Base-by-base conservation (phyloP, 305 asterid species). In the Rubia occidens region DNA sequence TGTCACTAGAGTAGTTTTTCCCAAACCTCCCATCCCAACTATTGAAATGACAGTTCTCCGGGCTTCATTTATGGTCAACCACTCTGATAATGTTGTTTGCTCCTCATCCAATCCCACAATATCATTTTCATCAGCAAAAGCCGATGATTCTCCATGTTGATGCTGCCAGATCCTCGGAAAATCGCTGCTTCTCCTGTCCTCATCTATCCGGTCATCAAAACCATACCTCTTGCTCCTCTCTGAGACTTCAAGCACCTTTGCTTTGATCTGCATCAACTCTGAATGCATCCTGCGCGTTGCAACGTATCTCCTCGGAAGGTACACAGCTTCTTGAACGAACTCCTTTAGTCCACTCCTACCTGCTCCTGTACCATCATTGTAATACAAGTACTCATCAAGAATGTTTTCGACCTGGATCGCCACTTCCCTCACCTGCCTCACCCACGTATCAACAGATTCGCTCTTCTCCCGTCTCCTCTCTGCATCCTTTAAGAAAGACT, bases 401-500 rank as follows among this genome's bases (percentile, higher is more conserved):
- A 59, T 71, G 39, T 73, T 64, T 66, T 77, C 78, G 26, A 64
- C 81, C 59, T 70, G 20, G 49, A 44, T 35, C 11, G 76, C 64
- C 39, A 65, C 74, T 53, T 69, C 74, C 53, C 78, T 69, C 29
- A 77, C 78, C 45, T 73, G 75, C 70, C 65, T 70, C 11, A 73
- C 51, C 81, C 81, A 77, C 4, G 64, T 56, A 29, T 68, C 77
- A 21, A 66, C 72, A 9, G 66, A 58, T 42, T 77, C 73, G 14
- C 45, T 71, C 72, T 67, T 69, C 13, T 24, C 64, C 40, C 71
- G 68, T 29, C 77, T 69, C 51, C 40, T 17, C 54, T 73, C 75
- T 21, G 81, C 81, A 51, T 73, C 81, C 67, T 1, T 73, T 60
- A 73, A 43, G 71, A 77, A 73, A 11, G 81, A 74, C 61, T 69